Evolutionary conservation across 2,329 filamentous ascomycete genomes (phyloP).

Genomic region (Hypoxylon sp.): DNA sequence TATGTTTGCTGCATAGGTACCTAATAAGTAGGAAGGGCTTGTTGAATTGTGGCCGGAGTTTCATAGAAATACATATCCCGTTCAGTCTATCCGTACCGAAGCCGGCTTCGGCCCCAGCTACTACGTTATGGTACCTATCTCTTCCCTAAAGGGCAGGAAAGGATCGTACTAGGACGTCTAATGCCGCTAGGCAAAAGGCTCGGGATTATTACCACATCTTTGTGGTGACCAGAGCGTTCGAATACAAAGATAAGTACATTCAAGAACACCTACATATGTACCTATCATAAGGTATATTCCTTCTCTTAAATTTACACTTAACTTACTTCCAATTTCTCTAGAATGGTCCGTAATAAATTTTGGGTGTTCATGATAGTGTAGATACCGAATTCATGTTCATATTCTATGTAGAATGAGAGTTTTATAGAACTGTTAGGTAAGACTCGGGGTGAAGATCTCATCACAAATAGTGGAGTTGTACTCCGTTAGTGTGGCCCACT

Average conservation of each 20-base stretch:
- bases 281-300: neutral
- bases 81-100: constrained; percentile 18
- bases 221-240: neutral
- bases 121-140: constrained; percentile 5
- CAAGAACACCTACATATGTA: neutral
- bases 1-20: neutral
- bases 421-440: constrained; percentile 4
- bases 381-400: neutral
- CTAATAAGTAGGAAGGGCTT: neutral
- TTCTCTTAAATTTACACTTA: neutral
- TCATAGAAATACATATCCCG: constrained; percentile 19
- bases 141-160: constrained; percentile 12
- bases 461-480: neutral
- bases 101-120: constrained; percentile 31
- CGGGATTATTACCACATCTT: neutral
- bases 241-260: neutral
- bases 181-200: constrained; percentile 15
- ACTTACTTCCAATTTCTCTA: neutral
- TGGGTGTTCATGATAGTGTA: neutral
- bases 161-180: neutral
- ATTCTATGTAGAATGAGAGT: neutral
- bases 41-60: constrained; percentile 18
- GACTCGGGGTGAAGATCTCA: neutral
- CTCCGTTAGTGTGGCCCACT: neutral
- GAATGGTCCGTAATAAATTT: neutral